Base-by-base conservation (phyloP, 768 basidiomycete genomes). In the Tricholoma sp. region DNA sequence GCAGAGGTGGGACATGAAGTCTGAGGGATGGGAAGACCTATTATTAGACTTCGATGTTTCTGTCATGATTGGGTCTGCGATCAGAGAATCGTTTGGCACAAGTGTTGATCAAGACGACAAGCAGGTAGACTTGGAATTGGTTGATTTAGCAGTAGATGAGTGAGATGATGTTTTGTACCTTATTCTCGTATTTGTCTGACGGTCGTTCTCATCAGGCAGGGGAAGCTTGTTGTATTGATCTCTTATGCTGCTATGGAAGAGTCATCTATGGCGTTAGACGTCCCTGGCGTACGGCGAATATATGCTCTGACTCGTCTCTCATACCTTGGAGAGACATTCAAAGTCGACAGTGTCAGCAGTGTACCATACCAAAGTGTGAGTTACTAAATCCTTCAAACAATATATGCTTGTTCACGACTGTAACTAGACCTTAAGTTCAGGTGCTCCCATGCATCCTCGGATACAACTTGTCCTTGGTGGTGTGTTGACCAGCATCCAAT, bases 341-440 rank as follows among this genome's bases (percentile, higher is more conserved):
- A 69, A 22, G 76, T 85, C 12, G 69, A 79, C 32, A 74, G 73
- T 16, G 71, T 88, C 35, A 79, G 74, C 41, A 76, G 74, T 32
- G 84, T 92, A 10, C 90, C 90, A 6, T 91, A 91, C 64, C 85
- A 91, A 68, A 85, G 84, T 57, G 89, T 91, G 62, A 64, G 85
- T 73, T 0, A n/a, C 18, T 12, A 10, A 19, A 54, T 11, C 45
- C 11, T 19, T 14, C 5, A 21, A 6, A 9, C 18, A 43, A 31
- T 18, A 11, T 27, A 31, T 49, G 2, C 22, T 32, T 50, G 1
- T 47, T 56, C 22, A 50, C n/a, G 32, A 57, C 41, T 53, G 27
- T 41, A 1, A 39, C 31, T 16, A 89, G 89, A 88, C 82, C 19
- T 81, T 83, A 29, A 76, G 78, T 57, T 86, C 84, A 37, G 82